phyloP scores from a whole-genome alignment of 1,284 basidiomycete species.

The Ganoderma boninense region DNA sequence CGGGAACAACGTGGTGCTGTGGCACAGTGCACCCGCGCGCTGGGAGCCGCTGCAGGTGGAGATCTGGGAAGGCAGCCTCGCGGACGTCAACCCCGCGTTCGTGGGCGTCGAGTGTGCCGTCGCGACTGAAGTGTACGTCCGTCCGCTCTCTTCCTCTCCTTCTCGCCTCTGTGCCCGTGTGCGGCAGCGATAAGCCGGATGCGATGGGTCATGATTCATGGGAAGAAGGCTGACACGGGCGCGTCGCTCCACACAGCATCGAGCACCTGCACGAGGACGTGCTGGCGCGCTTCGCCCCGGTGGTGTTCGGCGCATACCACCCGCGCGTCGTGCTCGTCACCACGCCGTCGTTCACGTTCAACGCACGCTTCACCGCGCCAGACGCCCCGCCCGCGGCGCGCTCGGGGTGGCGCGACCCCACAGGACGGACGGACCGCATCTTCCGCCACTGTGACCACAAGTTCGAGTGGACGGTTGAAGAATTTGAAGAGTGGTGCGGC shows the following conservation, averaged over 20 bases:
- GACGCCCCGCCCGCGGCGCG: constrained; percentile 53
- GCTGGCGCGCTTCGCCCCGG: constrained; percentile 81
- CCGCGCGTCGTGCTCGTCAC: constrained; percentile 86
- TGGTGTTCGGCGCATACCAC: constrained; percentile 85
- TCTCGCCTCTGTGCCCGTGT: too few relatives aligned
- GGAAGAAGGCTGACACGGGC: background rate
- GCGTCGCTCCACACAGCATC: constrained; percentile 61
- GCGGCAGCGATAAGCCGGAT: background rate
- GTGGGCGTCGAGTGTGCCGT: constrained; percentile 85
- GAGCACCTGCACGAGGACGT: constrained; percentile 84
- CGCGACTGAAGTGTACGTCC: constrained; percentile 83
- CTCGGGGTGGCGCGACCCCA: constrained; percentile 77
- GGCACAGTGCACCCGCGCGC: constrained; percentile 45
- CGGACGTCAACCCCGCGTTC: constrained; percentile 79
- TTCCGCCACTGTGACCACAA: constrained; percentile 91
- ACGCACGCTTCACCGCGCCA: constrained; percentile 82
- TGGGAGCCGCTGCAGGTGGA: constrained; percentile 82
- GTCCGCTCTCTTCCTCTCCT: background rate
- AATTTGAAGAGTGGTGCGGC: constrained; percentile 81
- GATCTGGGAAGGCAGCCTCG: constrained; percentile 86
- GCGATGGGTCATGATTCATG: background rate
- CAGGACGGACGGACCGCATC: constrained; percentile 73
- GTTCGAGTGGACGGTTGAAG: constrained; percentile 89
- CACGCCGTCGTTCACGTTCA: constrained; percentile 92
- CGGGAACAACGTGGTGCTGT: constrained; percentile 15